Evolutionary conservation across 768 basidiomycete genomes (phyloP).

Genomic region (Pholiota microspora): DNA sequence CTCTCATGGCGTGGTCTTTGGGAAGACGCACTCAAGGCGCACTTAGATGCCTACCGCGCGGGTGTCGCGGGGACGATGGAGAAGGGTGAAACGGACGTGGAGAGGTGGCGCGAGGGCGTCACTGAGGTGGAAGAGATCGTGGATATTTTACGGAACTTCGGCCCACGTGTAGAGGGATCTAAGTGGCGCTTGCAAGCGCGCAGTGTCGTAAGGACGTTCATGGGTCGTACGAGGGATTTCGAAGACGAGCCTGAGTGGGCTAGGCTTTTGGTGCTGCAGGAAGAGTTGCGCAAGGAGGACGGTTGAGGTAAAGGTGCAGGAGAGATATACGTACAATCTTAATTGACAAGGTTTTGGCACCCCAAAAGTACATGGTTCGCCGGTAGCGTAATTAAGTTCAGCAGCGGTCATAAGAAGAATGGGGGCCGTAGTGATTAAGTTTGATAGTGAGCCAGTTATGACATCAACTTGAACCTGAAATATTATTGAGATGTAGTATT

Average conservation of each 20-base stretch:
- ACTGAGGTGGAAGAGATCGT: slow-evolving; percentile 82
- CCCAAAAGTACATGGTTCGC: too few species aligned
- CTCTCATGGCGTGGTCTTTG: slow-evolving; percentile 70
- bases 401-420: background rate
- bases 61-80: slow-evolving; percentile 60
- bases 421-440: background rate
- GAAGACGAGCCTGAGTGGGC: slow-evolving; percentile 45
- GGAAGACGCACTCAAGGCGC: slow-evolving; percentile 77
- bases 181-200: slow-evolving; percentile 88
- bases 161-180: slow-evolving; percentile 54
- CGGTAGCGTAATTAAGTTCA: background rate
- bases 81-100: slow-evolving; percentile 64
- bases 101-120: slow-evolving; percentile 73
- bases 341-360: too few species aligned
- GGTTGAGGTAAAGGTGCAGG: too few species aligned
- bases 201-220: slow-evolving; percentile 85
- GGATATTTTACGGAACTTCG: slow-evolving; percentile 80
- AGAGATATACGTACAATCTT: too few species aligned
- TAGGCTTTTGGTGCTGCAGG: background rate
- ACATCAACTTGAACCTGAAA: background rate
- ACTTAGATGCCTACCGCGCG: slow-evolving; percentile 83
- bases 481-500: background rate
- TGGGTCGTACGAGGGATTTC: slow-evolving; percentile 83
- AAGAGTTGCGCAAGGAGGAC: slow-evolving; percentile 1
- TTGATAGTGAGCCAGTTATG: background rate